A percentile compares a stretch with the other conserved stretches of the same genome.
Evolutionary conservation across 352 stramenopile species (phyloP).

Genomic region (Pythium volutum): DNA sequence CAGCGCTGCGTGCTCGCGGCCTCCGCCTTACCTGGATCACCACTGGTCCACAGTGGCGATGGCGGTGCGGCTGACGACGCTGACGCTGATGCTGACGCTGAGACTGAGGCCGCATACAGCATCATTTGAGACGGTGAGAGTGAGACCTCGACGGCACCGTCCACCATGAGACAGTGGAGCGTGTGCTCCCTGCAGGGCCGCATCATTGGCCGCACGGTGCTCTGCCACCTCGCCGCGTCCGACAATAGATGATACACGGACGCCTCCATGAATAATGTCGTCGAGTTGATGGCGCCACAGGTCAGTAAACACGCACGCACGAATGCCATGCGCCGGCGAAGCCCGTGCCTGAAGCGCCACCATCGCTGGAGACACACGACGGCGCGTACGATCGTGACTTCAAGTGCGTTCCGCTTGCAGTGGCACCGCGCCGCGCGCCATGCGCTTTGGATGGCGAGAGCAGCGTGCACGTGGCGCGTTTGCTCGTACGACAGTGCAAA

Average conservation of each 20-base stretch:
- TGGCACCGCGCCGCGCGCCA: conserved; percentile 45
- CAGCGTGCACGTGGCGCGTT: conserved; percentile 38
- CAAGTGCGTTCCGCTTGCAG: conserved; percentile 42
- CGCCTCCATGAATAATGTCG: conserved; percentile 69
- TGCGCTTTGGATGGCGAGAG: conserved; percentile 46
- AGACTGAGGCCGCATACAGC: conserved; percentile 16
- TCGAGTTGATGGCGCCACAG: conserved; percentile 51
- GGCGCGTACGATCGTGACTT: conserved; percentile 51
- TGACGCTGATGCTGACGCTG: neutral
- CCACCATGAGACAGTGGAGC: conserved; percentile 44
- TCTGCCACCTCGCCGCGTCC: conserved; percentile 30
- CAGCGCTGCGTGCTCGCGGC: conserved; percentile 35
- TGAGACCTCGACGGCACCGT: conserved; percentile 41
- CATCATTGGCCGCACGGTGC: conserved; percentile 23
- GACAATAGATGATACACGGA: conserved; percentile 42
- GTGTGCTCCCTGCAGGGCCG: conserved; percentile 46
- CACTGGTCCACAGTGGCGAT: neutral
- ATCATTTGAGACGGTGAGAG: conserved; percentile 41
- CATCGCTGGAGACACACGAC: conserved; percentile 64
- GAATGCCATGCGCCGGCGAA: conserved; percentile 49
- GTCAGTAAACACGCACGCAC: conserved; percentile 46
- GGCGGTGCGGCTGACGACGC: neutral
- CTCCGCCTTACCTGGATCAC: conserved; percentile 5
- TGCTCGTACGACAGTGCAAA: conserved; percentile 64
- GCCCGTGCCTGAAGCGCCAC: conserved; percentile 53